phyloP scores from a whole-genome alignment of 2,329 filamentous ascomycete species.

The Trichoderma aggressivum region DNA sequence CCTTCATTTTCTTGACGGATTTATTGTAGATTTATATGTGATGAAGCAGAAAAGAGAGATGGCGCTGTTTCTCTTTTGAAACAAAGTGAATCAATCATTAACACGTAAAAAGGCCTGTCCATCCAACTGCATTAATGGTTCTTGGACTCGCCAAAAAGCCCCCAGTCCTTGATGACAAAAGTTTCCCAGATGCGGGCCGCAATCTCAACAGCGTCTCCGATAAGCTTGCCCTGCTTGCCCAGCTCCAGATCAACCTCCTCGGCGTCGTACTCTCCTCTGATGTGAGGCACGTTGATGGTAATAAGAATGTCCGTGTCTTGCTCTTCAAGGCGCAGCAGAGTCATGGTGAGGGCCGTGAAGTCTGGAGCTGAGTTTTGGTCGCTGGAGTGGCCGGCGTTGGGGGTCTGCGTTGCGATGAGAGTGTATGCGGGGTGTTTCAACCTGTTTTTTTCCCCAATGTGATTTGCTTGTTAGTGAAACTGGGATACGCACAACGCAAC shows the following conservation, averaged over 20 bases:
- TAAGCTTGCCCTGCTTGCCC: slow-evolving; percentile 63
- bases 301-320: slow-evolving; percentile 78
- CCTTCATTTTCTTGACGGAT: too few relatives aligned
- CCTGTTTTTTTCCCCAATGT: slow-evolving; percentile 22
- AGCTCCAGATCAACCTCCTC: slow-evolving; percentile 67
- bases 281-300: slow-evolving; percentile 84
- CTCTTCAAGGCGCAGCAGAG: slow-evolving; percentile 71
- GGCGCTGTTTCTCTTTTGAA: not conserved
- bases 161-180: slow-evolving; percentile 79
- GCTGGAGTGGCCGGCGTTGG: slow-evolving; percentile 34
- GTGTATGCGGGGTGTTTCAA: slow-evolving; percentile 60
- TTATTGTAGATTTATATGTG: not conserved
- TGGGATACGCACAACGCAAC: not conserved
- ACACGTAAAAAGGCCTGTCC: not conserved
- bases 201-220: slow-evolving; percentile 66
- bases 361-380: slow-evolving; percentile 45
- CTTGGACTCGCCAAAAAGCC: slow-evolving; percentile 54
- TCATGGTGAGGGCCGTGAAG: slow-evolving; percentile 73
- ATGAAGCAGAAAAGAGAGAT: not conserved
- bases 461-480: not conserved
- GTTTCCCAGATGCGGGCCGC: slow-evolving; percentile 65
- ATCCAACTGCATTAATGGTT: not conserved
- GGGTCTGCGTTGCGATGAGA: slow-evolving; percentile 63
- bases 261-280: slow-evolving; percentile 68
- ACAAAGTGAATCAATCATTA: not conserved